Percentiles rank a stretch among this genome's conserved stretches.
Conservation (phyloP, 768 basidiomycete species). For the Cystofilobasidium bisporidii region DNA sequence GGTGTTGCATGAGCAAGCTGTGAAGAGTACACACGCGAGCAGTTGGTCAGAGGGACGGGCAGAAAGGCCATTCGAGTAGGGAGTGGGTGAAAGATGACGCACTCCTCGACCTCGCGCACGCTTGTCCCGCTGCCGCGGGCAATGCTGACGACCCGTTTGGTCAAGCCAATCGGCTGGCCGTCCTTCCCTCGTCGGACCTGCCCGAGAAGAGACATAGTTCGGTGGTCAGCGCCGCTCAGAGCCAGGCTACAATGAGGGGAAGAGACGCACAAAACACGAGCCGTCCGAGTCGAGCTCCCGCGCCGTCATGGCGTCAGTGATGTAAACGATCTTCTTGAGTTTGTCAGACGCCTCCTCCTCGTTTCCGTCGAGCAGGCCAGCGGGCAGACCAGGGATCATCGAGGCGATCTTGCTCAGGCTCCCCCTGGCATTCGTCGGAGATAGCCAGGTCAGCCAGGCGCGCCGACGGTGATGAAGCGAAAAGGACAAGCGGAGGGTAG, state of each 20-base stretch:
- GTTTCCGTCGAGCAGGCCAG: slow-evolving; percentile 71
- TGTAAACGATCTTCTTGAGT: slow-evolving; percentile 97
- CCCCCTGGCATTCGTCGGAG: slow-evolving; percentile 53
- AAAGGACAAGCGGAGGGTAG: background rate
- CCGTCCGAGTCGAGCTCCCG: slow-evolving; percentile 92
- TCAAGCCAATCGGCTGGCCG: slow-evolving; percentile 51
- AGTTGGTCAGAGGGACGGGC: background rate
- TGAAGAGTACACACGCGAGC: background rate
- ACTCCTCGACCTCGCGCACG: slow-evolving; percentile 94
- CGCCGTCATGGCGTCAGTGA: slow-evolving; percentile 95
- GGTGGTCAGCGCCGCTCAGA: background rate
- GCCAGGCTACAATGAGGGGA: too few relatives aligned
- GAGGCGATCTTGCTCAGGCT: slow-evolving; percentile 96
- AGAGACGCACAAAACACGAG: slow-evolving; percentile 65
- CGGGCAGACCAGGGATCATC: slow-evolving; percentile 95
- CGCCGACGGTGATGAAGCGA: slow-evolving; percentile 6
- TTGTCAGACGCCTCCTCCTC: slow-evolving; percentile 85
- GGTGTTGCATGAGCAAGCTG: slow-evolving; percentile 79
- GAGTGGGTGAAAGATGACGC: too few relatives aligned
- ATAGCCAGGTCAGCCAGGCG: background rate
- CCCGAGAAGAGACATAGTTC: background rate
- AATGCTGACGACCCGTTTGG: slow-evolving; percentile 80
- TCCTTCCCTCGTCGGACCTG: slow-evolving; percentile 38
- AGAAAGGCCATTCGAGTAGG: too few relatives aligned
- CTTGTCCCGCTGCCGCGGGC: slow-evolving; percentile 88